Evolutionary conservation across 805 yeast genomes (phyloP), one percentile per base, ranked within the genome.

Genomic region (Dipodascopsis uninucleata): DNA sequence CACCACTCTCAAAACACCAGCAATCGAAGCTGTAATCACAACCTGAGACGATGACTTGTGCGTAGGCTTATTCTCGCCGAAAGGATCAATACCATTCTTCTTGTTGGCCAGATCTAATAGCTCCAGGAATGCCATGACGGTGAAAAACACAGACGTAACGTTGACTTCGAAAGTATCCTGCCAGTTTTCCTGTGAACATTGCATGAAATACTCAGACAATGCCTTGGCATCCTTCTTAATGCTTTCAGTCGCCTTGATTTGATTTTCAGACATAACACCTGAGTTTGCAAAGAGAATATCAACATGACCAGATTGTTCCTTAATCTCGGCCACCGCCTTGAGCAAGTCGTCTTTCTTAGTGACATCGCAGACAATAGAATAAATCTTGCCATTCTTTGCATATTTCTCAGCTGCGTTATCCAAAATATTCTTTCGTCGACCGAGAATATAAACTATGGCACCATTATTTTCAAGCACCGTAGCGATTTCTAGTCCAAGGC

Each of bases 391-490:
- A 23, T 31, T 28, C 28, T 48, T 53, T 31, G 54, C 29, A 28
- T 52, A 39, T 26, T 39, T 28, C 40, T 42, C 49, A 23, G 42
- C 52, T 18, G 57, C 50, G 21, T 36, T 43, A 23, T 53, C 57
- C 31, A 53, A 45, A 3, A 49, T 43, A 12, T 33, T 29, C 18
- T 49, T 33, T 2, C 58, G 57, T 3, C 58, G 56, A 23, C 58
- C 58, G 26, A 49, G 34, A 25, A 53, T 53, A 39, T 53, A 53
- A n/a, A 53, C 58, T n/a, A 29, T 52, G 22, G 58, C 58, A 20
- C 58, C 58, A 31, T 52, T 52, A 36, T 48, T 41, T 35, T 49
- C 58, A 24, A 53, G 47, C 4, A 53, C 58, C 6, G 49, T 43
- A 4, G 55, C 44, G 49, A 52, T 47, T 52, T 45, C 44, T 9